Evolutionary conservation across 495 filamentous ascomycete species (phyloP).

Genomic region (Aspergillus affinis): DNA sequence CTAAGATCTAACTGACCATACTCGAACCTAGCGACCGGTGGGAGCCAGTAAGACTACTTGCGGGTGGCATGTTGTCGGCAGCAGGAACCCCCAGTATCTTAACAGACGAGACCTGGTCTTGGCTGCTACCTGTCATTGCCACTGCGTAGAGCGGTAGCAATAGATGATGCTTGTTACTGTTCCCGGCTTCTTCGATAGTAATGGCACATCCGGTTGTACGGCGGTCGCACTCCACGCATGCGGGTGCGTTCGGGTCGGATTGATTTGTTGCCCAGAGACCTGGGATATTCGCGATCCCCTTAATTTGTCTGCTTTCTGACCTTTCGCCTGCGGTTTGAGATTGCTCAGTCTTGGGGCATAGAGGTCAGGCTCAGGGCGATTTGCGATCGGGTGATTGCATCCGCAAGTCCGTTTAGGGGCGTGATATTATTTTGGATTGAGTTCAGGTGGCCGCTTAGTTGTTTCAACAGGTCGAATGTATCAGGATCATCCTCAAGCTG

Average conservation of each 20-base stretch:
- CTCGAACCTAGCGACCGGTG: not conserved
- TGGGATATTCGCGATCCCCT: not conserved
- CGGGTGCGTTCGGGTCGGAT: not conserved
- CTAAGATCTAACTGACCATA: not conserved
- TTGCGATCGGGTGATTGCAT: constrained; percentile 51
- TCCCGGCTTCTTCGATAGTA: no score
- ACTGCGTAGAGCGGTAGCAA: not conserved
- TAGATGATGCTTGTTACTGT: not conserved
- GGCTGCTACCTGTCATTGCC: not conserved
- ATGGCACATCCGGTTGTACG: not conserved
- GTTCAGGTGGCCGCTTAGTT: constrained; percentile 55
- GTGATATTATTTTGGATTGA: constrained; percentile 56
- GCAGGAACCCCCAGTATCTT: not conserved
- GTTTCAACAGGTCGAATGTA: constrained; percentile 34
- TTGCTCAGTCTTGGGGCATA: constrained; percentile 37
- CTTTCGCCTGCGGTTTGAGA: not conserved
- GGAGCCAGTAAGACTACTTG: not conserved
- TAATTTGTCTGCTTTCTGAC: not conserved
- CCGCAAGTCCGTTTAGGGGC: constrained; percentile 50
- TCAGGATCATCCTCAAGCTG: constrained; percentile 45
- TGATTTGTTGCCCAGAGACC: not conserved
- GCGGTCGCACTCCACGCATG: not conserved
- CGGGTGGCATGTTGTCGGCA: no score
- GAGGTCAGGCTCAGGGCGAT: constrained; percentile 49
- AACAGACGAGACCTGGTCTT: not conserved